Evolutionary conservation across 495 filamentous ascomycete genomes (phyloP).

Genomic region (Echria macrotheca): DNA sequence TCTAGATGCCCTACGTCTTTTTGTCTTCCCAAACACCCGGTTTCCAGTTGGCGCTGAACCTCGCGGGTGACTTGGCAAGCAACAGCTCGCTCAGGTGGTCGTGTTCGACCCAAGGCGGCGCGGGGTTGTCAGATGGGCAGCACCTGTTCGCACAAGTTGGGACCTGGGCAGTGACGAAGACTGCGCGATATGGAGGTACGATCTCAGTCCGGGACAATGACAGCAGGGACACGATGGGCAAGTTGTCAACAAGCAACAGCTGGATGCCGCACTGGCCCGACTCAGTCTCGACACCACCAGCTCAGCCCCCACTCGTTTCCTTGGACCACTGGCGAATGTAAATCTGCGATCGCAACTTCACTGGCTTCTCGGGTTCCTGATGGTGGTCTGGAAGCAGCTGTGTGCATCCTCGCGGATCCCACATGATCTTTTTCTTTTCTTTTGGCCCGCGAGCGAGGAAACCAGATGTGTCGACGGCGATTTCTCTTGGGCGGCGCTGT

Average conservation of each 20-base stretch:
- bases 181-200: neutral
- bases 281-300: neutral
- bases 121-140: neutral
- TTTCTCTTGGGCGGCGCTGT: neutral
- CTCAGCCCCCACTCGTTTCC: conserved; percentile 14
- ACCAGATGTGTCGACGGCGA: neutral
- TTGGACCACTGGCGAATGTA: conserved; percentile 11
- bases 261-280: neutral
- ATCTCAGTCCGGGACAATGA: neutral
- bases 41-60: neutral
- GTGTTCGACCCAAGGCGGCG: too few species aligned
- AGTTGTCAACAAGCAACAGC: too few species aligned
- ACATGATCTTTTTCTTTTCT: conserved; percentile 16
- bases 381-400: conserved; percentile 10
- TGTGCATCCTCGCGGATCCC: conserved; percentile 13
- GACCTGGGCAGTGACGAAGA: neutral
- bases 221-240: too few species aligned
- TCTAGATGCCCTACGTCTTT: conserved; percentile 2
- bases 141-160: neutral
- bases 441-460: neutral
- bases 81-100: too few species aligned
- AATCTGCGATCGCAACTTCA: conserved; percentile 11
- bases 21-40: neutral
- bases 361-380: conserved; percentile 8
- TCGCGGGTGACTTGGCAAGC: neutral